Conservation (phyloP, 169 alveolate species). For the Babesia caballi region DNA sequence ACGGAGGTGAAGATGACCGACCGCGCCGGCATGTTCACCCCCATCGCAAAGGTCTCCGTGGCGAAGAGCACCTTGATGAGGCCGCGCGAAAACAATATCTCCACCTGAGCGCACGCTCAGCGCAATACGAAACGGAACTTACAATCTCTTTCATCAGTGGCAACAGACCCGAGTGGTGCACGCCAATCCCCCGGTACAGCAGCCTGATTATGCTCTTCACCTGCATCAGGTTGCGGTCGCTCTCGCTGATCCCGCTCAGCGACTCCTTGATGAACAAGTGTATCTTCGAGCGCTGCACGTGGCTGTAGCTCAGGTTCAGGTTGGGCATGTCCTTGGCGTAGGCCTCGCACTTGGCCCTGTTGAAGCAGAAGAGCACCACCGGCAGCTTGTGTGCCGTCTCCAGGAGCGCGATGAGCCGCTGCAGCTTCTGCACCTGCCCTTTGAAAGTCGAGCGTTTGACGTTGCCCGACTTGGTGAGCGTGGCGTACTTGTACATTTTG, state of each 20-base stretch:
- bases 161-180: constrained; percentile 97
- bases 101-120: constrained; percentile 74
- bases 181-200: constrained; percentile 93
- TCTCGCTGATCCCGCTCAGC: constrained; percentile 72
- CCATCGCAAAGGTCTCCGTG: constrained; percentile 99
- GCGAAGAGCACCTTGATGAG: constrained; percentile 95
- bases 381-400: constrained; percentile 88
- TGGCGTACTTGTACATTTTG: constrained; percentile 57
- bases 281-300: constrained; percentile 81
- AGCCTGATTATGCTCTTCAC: constrained; percentile 78
- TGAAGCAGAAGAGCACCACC: constrained; percentile 92
- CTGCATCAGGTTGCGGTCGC: constrained; percentile 89
- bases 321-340: constrained; percentile 85
- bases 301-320: constrained; percentile 76
- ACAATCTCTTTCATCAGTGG: constrained; percentile 97
- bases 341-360: constrained; percentile 88
- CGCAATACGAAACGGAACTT: neutral
- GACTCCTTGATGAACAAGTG: constrained; percentile 83
- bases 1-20: constrained; percentile 94
- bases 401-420: constrained; percentile 70
- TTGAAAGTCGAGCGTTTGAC: constrained; percentile 66
- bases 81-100: constrained; percentile 94
- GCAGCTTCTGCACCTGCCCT: constrained; percentile 81
- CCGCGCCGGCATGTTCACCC: constrained; percentile 99
- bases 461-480: constrained; percentile 3